Evolutionary conservation across 306 rosid genomes (phyloP).

Genomic region (Castanea crenata): DNA sequence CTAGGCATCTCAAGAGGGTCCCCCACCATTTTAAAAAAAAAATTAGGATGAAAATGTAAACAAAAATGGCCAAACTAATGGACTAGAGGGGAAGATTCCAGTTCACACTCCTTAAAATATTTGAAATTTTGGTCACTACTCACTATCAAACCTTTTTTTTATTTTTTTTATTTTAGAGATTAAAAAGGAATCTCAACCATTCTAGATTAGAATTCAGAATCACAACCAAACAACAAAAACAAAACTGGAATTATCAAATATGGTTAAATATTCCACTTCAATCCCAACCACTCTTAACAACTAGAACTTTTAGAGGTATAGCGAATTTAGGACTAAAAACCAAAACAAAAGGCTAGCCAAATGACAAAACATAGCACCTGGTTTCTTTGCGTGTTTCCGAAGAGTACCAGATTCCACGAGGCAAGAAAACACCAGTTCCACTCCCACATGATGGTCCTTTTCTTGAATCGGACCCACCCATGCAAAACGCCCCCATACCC

Average conservation of each 20-base stretch:
- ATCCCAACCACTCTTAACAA: conserved; percentile 27
- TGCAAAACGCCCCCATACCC: conserved; percentile 40
- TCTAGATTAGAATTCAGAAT: conserved; percentile 1
- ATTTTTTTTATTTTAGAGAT: neutral
- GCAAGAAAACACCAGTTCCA: conserved; percentile 91
- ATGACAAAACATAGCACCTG: conserved; percentile 23
- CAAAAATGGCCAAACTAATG: conserved; percentile 8
- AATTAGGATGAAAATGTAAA: neutral
- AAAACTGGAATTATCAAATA: neutral
- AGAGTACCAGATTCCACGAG: conserved; percentile 28
- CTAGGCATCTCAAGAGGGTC: too few species aligned
- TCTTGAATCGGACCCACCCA: conserved; percentile 31
- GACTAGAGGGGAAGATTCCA: conserved; percentile 6
- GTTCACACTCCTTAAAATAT: conserved; percentile 3
- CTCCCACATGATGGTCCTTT: conserved; percentile 18
- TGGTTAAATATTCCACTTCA: conserved; percentile 33
- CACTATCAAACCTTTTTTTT: neutral
- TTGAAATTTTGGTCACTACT: neutral
- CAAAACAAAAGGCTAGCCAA: too few species aligned
- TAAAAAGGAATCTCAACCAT: conserved; percentile 5
- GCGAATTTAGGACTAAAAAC: neutral
- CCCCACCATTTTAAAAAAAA: neutral
- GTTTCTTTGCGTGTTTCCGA: conserved; percentile 35
- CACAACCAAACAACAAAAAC: neutral
- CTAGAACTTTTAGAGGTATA: neutral